phyloP scores from a whole-genome alignment of 495 filamentous ascomycete genomes.

The Lophium mytilinum region DNA sequence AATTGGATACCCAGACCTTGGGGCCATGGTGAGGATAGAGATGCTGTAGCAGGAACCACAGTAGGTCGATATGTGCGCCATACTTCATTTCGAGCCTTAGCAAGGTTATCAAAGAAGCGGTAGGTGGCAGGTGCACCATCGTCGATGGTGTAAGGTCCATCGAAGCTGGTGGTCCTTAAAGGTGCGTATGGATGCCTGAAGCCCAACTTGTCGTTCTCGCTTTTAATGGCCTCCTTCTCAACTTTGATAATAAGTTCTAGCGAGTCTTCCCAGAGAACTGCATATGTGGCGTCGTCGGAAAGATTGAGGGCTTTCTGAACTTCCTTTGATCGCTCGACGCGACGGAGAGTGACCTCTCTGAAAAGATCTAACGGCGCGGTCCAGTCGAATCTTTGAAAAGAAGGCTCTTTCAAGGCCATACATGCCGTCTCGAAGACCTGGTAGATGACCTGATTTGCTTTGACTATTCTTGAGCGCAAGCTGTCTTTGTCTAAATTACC shows the following conservation, averaged over 20 bases:
- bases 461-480: background rate
- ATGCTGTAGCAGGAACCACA: background rate
- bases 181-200: background rate
- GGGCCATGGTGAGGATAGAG: constrained; percentile 9
- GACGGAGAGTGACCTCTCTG: background rate
- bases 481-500: too few relatives aligned
- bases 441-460: constrained; percentile 12
- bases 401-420: constrained; percentile 10
- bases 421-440: constrained; percentile 14
- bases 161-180: background rate
- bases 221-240: constrained; percentile 5
- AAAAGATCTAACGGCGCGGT: constrained; percentile 3
- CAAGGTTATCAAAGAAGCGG: constrained; percentile 17
- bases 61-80: constrained; percentile 14
- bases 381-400: constrained; percentile 7
- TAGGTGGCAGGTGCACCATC: constrained; percentile 1
- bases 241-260: constrained; percentile 1
- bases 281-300: constrained; percentile 1
- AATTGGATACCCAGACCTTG: constrained; percentile 16
- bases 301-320: constrained; percentile 2
- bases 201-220: constrained; percentile 1
- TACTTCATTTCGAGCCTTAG: constrained; percentile 10
- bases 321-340: background rate
- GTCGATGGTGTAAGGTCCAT: background rate
- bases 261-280: constrained; percentile 12